Conservation (phyloP, 805 yeast species). For the Cyberlindnera americana region DNA sequence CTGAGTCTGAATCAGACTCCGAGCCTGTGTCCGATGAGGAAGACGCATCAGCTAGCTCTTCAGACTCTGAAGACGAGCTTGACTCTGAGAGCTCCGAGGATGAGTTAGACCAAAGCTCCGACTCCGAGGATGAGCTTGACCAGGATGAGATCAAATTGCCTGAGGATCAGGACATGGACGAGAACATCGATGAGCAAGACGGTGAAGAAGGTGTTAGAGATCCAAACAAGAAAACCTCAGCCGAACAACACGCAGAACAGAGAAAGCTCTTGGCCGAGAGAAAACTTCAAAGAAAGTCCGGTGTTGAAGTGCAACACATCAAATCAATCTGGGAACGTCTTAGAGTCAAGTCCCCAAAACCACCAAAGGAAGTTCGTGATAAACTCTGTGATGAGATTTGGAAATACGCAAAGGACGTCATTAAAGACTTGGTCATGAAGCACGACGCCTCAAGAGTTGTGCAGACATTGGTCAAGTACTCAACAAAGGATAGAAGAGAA, state of each 20-base stretch:
- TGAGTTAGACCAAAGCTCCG: slow-evolving; percentile 18
- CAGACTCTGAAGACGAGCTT: slow-evolving; percentile 30
- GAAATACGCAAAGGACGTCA: slow-evolving; percentile 72
- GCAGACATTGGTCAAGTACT: slow-evolving; percentile 86
- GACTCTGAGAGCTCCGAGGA: slow-evolving; percentile 20
- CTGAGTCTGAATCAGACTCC: slow-evolving; percentile 32
- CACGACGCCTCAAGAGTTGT: slow-evolving; percentile 97
- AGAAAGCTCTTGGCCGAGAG: slow-evolving; percentile 74
- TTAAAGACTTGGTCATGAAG: slow-evolving; percentile 83
- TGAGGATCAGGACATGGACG: slow-evolving; percentile 1
- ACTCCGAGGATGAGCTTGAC: slow-evolving; percentile 30
- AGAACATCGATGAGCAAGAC: slow-evolving; percentile 3
- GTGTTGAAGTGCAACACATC: slow-evolving; percentile 77
- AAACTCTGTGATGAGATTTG: slow-evolving; percentile 81
- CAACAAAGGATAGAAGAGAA: slow-evolving; percentile 75
- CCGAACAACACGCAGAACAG: slow-evolving; percentile 79
- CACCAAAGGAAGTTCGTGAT: slow-evolving; percentile 72
- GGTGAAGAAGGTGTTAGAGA: slow-evolving; percentile 5
- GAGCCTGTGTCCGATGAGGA: slow-evolving; percentile 29
- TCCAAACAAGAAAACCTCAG: slow-evolving; percentile 45
- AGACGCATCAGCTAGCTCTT: slow-evolving; percentile 13
- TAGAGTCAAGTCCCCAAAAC: slow-evolving; percentile 78
- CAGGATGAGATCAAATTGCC: slow-evolving; percentile 13
- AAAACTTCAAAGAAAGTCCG: slow-evolving; percentile 84
- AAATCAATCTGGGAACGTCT: slow-evolving; percentile 88